Percentiles rank a stretch among this genome's conserved stretches.
Evolutionary conservation across 495 filamentous ascomycete genomes (phyloP).

Genomic region (Lineolata rhizophorae): DNA sequence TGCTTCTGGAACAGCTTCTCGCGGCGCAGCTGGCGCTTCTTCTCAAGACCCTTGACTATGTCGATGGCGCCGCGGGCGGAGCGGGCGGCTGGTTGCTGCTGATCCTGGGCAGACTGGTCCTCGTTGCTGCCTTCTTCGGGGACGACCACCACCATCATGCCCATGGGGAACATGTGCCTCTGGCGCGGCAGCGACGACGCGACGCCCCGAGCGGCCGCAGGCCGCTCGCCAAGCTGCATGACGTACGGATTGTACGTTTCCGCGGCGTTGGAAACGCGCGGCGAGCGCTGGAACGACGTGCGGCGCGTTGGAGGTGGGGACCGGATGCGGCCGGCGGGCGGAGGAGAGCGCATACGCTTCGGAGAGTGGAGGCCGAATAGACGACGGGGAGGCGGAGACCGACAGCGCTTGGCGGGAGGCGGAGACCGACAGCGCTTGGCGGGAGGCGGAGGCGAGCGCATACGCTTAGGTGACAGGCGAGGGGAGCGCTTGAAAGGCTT

Average conservation of each 20-base stretch:
- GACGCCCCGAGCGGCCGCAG: conserved; percentile 14
- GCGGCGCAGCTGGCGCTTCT: conserved; percentile 73
- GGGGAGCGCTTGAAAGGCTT: conserved; percentile 21
- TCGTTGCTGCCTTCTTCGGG: conserved; percentile 7
- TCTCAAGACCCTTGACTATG: conserved; percentile 89
- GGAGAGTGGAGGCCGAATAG: conserved; percentile 46
- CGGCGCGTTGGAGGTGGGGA: conserved; percentile 33
- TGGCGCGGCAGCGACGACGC: conserved; percentile 17
- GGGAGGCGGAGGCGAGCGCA: conserved; percentile 25
- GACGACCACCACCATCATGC: conserved; percentile 3
- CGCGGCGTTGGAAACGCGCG: conserved; percentile 1
- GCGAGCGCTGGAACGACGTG: conserved; percentile 16
- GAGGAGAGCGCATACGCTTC: conserved; percentile 44
- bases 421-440: conserved; percentile 17
- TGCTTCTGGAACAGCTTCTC: conserved; percentile 79
- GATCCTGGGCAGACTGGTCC: conserved; percentile 4
- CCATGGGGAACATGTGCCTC: conserved; percentile 8
- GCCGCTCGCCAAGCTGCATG: conserved; percentile 12
- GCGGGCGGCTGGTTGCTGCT: no score
- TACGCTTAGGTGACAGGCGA: conserved; percentile 25
- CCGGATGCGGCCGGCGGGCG: conserved; percentile 22
- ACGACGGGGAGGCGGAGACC: conserved; percentile 29
- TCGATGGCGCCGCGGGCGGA: conserved; percentile 59
- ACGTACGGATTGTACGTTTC: no score
- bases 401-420: conserved; percentile 22